Base-by-base conservation (phyloP, 2,329 filamentous ascomycete genomes). In the Xylaria arbuscula region DNA sequence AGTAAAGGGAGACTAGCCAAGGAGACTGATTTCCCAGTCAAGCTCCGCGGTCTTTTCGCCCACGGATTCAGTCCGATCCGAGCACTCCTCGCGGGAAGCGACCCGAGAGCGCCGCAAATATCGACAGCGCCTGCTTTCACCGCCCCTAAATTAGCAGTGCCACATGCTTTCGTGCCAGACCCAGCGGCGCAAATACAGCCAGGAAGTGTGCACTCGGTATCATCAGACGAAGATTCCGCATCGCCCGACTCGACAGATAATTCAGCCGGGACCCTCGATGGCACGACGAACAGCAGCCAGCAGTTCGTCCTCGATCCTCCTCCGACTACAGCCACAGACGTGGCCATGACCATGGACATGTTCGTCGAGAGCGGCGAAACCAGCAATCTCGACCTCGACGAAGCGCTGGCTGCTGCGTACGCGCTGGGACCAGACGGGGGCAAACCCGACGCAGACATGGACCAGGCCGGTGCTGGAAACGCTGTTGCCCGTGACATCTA, bases 21-120 rank as follows among this genome's bases (percentile, higher is more conserved):
- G 47, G 81, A 82, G 56, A 77, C 79, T 0, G 81, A 83, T 66
- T 82, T 83, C 45, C 81, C 81, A 0, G 79, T 78, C 8, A 81
- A 78, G 36, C 74, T 83, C 3, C 78, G 80, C 9, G 78, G 78
- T 2, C 71, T 83, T 1, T 82, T 83, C 69, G 77, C 78, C 0
- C 77, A 79, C 3, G 80, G 81, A 34, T 78, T 79, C 53, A 81
- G 78, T 62, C 77, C 81, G 9, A 74, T 81, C 38, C 75, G 77
- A 54, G 73, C 75, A 0, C 75, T 81, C 13, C 77, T 80, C 11
- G 74, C 75, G 1, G 64, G 62, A 9, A 15, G 36, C 5, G 66
- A 54, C 19, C 15, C 69, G 15, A 17, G 65, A 1, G 36, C 38
- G 47, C 32, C 60, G 5, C 47, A n/a, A 10, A 7, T 19, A 7